Evolutionary conservation across 345 rosid species (phyloP).

Genomic region (Physaria fendleri): DNA sequence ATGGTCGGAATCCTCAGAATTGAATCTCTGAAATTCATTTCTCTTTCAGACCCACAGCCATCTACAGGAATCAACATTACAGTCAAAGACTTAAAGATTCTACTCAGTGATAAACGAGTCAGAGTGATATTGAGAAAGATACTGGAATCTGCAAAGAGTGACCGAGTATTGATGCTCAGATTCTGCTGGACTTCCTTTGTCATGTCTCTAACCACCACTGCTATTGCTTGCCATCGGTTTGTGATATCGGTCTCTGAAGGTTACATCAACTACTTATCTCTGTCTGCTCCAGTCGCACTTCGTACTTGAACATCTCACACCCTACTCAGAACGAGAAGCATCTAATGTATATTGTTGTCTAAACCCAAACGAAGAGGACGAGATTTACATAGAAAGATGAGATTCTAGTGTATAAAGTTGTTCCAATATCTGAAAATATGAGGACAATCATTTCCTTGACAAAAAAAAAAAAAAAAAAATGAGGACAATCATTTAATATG

Average conservation of each 20-base stretch:
- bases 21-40: conserved; percentile 16
- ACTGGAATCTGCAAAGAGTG: conserved; percentile 47
- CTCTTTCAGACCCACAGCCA: conserved; percentile 31
- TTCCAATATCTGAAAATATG: no score
- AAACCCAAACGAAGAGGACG: no score
- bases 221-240: conserved; percentile 55
- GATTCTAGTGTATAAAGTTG: no score
- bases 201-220: conserved; percentile 50
- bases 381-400: no score
- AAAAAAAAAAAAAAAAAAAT: no score
- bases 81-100: conserved; percentile 34
- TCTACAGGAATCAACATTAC: conserved; percentile 37
- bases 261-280: conserved; percentile 33
- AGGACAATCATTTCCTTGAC: no score
- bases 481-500: no score
- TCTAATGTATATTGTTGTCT: no score
- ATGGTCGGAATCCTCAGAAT: conserved; percentile 36
- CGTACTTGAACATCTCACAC: conserved; percentile 19
- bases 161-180: conserved; percentile 56
- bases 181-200: conserved; percentile 54
- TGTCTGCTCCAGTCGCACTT: conserved; percentile 43
- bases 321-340: no score
- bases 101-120: conserved; percentile 60
- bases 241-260: conserved; percentile 52
- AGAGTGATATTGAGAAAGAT: conserved; percentile 56